Evolutionary conservation across 2,329 filamentous ascomycete genomes (phyloP), one percentile per base, ranked within the genome.

Genomic region (Cryphonectria naterciae): DNA sequence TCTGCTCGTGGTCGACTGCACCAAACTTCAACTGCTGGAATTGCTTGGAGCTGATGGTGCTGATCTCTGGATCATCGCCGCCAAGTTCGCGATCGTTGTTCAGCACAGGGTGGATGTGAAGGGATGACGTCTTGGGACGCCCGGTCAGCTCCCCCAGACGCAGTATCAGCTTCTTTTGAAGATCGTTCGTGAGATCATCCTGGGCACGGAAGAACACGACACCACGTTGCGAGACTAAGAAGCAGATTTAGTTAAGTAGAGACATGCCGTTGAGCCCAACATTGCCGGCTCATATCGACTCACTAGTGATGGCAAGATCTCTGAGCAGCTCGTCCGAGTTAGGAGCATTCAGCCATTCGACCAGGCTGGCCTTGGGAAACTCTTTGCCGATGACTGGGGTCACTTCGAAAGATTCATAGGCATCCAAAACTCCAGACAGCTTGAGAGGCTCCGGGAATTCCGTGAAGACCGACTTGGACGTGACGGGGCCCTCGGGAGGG

Each of bases 251-350:
- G 1, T 11, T 49, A 25, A 4, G 1, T 28, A 35, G n/a, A 8
- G 13, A 25, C 13, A 17, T 1, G 15, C 19, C 22, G n/a, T 15
- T 2, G 25, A 17, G 17, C 7, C 10, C 17, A 22, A 22, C 5
- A 49, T 15, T 15, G 39, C 10, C 32, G 19, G 13, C 11, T 17
- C 13, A 4, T 17, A 19, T 22, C 6, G 6, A 71, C 83, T 74
- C 80, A 92, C 89, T 87, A 1, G 88, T 91, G 72, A 92, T 89
- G 49, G 89, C 91, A 0, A 93, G 81, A 75, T 93, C 91, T 0
- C 88, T 85, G 35, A 93, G 77, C 28, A 91, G 81, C 61, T 89
- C 86, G 67, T 93, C 89, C 0, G 88, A 83, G 76, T 92, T 89
- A 0, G 86, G 82, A 0, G 88, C 87, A 39, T 88, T 81, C 7